Conservation (phyloP, 2,329 filamentous ascomycete species). For the Fonsecaea multimorphosa region DNA sequence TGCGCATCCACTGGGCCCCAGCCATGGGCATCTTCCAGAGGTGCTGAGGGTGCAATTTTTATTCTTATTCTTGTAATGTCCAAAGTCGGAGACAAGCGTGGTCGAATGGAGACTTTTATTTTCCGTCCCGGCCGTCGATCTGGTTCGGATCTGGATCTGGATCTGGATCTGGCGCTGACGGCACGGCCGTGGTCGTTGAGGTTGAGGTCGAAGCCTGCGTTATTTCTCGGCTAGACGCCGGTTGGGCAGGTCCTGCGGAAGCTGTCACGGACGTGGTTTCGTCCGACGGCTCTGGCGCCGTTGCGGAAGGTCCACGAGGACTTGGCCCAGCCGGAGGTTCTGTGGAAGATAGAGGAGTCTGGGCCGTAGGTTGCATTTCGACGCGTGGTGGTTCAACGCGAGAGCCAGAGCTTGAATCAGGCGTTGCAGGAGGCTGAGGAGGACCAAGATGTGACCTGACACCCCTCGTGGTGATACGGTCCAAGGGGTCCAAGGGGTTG, state of each 20-base stretch:
- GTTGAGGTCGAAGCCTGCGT: background rate
- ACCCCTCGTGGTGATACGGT: background rate
- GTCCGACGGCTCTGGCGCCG: background rate
- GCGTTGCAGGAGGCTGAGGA: background rate
- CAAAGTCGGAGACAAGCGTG: background rate
- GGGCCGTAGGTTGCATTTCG: background rate
- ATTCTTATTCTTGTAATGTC: background rate
- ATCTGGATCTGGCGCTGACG: background rate
- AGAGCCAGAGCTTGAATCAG: background rate
- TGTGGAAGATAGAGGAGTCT: background rate
- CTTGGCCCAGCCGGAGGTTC: background rate
- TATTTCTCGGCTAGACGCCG: background rate
- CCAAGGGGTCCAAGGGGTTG: slow-evolving; percentile 12
- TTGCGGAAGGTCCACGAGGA: background rate
- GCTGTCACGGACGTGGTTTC: background rate
- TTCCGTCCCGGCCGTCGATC: background rate
- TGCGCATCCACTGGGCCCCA: background rate
- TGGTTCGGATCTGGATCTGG: too few species aligned
- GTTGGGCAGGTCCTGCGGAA: background rate
- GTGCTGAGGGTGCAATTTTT: background rate
- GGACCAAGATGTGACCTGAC: slow-evolving; percentile 1
- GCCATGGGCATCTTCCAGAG: background rate
- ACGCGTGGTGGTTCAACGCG: background rate
- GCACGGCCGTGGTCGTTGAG: background rate
- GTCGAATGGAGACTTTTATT: background rate